A percentile compares a stretch with the other conserved stretches of the same genome.
Evolutionary conservation across 768 basidiomycete genomes (phyloP).

Genomic region (Xerocomellus chrysenteron): DNA sequence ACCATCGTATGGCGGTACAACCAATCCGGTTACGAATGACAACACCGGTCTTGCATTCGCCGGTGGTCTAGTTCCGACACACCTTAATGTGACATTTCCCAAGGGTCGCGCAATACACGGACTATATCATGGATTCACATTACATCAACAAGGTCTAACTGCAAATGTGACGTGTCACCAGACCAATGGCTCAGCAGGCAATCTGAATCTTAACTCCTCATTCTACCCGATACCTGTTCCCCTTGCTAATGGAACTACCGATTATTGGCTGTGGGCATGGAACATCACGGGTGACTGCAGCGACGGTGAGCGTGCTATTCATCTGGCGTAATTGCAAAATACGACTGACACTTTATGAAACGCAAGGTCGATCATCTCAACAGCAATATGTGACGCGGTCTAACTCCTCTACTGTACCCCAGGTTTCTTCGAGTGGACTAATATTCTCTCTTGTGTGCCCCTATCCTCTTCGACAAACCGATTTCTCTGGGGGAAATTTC

Average conservation of each 20-base stretch:
- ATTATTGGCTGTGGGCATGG: slow-evolving; percentile 11
- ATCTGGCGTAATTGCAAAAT: background rate
- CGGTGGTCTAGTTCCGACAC: slow-evolving; percentile 2
- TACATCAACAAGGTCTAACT: slow-evolving; percentile 20
- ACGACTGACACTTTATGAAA: background rate
- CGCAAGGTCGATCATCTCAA: background rate
- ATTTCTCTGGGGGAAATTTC: background rate
- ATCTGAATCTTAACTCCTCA: background rate
- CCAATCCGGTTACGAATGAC: background rate
- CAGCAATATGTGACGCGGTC: slow-evolving; percentile 5
- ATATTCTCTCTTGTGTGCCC: slow-evolving; percentile 1
- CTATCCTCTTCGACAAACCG: background rate
- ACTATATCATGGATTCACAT: background rate
- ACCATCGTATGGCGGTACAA: background rate
- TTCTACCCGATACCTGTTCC: background rate
- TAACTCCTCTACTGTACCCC: background rate
- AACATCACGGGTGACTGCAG: background rate
- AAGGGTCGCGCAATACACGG: background rate
- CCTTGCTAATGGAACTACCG: background rate
- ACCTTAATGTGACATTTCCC: background rate
- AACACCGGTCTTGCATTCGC: background rate
- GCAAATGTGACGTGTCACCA: slow-evolving; percentile 6
- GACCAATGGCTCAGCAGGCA: background rate
- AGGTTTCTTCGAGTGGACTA: background rate
- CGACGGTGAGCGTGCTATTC: background rate